These are phyloP conservation scores for Barbarea vulgaris DNA, from an alignment of 345 rosid species.

Conservation along the genomic window DNA sequence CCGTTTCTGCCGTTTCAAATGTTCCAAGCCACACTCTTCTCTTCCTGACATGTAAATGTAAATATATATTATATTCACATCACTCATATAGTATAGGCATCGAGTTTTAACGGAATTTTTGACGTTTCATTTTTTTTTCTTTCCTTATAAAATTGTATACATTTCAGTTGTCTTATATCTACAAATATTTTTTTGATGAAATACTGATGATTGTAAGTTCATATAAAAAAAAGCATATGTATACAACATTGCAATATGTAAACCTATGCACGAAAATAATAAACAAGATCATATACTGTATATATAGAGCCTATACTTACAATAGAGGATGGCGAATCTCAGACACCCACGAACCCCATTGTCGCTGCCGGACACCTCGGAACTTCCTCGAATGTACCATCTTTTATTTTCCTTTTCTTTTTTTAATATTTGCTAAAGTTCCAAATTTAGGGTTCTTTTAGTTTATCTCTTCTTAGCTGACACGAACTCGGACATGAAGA, in stretches of 20 bases:
- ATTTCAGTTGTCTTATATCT: too few species aligned
- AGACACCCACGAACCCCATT: slow-evolving; percentile 94
- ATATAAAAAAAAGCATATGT: too few species aligned
- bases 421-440: neutral
- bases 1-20: slow-evolving; percentile 76
- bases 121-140: too few species aligned
- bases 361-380: slow-evolving; percentile 88
- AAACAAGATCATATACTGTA: slow-evolving; percentile 1
- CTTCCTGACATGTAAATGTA: slow-evolving; percentile 62
- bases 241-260: too few species aligned
- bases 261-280: too few species aligned
- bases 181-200: too few species aligned
- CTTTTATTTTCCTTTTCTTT: neutral
- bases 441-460: neutral
- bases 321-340: slow-evolving; percentile 82
- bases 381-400: slow-evolving; percentile 76
- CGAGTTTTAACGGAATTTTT: too few species aligned
- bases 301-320: slow-evolving; percentile 43
- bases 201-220: too few species aligned
- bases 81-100: too few species aligned
- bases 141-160: too few species aligned
- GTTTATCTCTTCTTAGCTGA: slow-evolving; percentile 16
- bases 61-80: too few species aligned
- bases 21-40: slow-evolving; percentile 85
- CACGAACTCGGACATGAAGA: neutral